Percentiles rank a stretch among this genome's conserved stretches.
These are phyloP conservation scores for Clausena lansium DNA, from an alignment of 345 rosid species.

Conservation along the genomic window DNA sequence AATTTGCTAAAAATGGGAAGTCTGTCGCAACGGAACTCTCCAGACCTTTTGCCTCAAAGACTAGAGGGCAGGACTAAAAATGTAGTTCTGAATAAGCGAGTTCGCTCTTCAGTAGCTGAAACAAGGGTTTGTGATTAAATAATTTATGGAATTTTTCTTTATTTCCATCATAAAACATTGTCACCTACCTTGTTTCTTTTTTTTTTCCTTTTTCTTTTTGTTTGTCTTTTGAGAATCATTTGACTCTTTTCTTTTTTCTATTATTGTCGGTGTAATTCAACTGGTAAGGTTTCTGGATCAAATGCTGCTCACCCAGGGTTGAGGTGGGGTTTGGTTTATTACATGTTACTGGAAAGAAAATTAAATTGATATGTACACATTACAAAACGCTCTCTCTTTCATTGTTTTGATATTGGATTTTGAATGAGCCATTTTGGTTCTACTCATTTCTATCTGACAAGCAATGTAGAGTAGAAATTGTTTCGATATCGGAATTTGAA, in stretches of 20 bases:
- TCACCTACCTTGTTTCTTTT: not conserved
- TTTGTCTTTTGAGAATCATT: not conserved
- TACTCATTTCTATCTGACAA: not conserved
- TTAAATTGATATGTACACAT: not conserved
- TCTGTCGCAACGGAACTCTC: conserved; percentile 39
- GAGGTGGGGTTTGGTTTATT: not conserved
- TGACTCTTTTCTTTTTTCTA: not conserved
- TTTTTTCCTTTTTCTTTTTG: not conserved
- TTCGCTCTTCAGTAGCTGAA: conserved; percentile 50
- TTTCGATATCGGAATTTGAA: not conserved
- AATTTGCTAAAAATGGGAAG: conserved; percentile 36
- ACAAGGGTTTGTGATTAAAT: conserved; percentile 41
- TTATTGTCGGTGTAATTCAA: not conserved
- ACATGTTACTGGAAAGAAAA: not conserved
- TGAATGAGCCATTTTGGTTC: not conserved
- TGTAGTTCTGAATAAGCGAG: conserved; percentile 45
- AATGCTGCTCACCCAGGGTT: not conserved
- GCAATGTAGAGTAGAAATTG: not conserved
- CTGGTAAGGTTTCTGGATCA: not conserved
- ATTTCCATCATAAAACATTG: not conserved
- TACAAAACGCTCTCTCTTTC: not conserved
- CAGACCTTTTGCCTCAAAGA: conserved; percentile 45
- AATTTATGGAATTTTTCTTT: not conserved
- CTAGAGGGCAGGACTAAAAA: conserved; percentile 52
- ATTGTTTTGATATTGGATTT: not conserved